Base-by-base conservation (phyloP, 1,139 yeast species). In the Saccharomycopsis crataegensis region DNA sequence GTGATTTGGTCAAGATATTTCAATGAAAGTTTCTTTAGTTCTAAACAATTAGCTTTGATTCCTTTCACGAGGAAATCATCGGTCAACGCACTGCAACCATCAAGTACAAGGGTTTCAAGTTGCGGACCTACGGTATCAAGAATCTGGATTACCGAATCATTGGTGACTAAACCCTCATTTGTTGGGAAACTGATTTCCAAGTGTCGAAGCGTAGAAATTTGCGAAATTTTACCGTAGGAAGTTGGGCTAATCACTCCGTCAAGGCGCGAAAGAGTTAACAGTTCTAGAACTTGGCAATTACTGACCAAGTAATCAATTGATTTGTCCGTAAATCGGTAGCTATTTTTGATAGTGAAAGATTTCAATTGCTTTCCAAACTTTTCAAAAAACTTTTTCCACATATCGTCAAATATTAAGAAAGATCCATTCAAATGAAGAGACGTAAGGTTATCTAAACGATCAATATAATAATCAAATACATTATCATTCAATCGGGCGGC, bases 401-500 rank as follows among this genome's bases (percentile, higher is more conserved):
- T 74, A 0, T 68, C 68, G 60, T 85, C 87, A 62, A 85, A 83
- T 48, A 93, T 82, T 59, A 93, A 71, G 64, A 93, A 93, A 0
- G 98, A 90, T 0, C 99, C 99, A 67, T 91, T 90, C 40, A 93
- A 70, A 14, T 77, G 70, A 8, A 91, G 59, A 11, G 77, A 72
- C 9, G 65, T 71, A 52, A 94, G 70, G 34, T 77, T 67, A 0
- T 70, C 70, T 49, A 91, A 71, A 58, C 88, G 83, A 11, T 79
- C 70, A 9, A 80, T 76, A 36, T 31, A 45, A 63, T 87, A 85
- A 28, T 72, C 65, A 57, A 93, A 66, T 56, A 87, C 85, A 60
- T 84, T 90, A 65, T 87, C 87, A 61, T 85, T 90, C 43, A 93
- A 70, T 62, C 87, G 94, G 2, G 99, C 99, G 71, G 98, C 93